Percentiles rank a stretch among this genome's conserved stretches.
Evolutionary conservation across 345 rosid species (phyloP).

Genomic region (Adansonia digitata): DNA sequence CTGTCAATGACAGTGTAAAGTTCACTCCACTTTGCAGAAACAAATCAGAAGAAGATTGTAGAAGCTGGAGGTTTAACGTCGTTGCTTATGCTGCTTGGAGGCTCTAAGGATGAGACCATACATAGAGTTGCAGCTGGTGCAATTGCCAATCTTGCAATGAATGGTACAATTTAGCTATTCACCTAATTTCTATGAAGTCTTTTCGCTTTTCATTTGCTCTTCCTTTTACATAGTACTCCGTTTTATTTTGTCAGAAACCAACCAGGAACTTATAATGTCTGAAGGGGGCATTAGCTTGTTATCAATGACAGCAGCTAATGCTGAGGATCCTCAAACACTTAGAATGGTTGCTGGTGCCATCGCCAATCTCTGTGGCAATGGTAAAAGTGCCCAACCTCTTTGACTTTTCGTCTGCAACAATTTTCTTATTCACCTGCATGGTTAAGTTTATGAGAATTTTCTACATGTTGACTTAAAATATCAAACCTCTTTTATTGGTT

Average conservation of each 20-base stretch:
- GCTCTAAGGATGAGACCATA: slow-evolving; percentile 82
- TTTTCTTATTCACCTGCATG: not conserved
- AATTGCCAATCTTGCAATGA: slow-evolving; percentile 99
- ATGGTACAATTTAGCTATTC: slow-evolving; percentile 41
- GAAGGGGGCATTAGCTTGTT: slow-evolving; percentile 82
- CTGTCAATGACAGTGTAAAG: not conserved
- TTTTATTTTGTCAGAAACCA: slow-evolving; percentile 53
- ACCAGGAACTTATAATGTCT: slow-evolving; percentile 93
- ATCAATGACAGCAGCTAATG: slow-evolving; percentile 74
- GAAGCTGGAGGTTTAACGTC: slow-evolving; percentile 96
- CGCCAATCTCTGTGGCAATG: slow-evolving; percentile 98
- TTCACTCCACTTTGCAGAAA: slow-evolving; percentile 42
- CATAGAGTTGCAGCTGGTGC: slow-evolving; percentile 99
- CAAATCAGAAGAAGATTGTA: slow-evolving; percentile 94
- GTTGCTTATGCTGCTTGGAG: slow-evolving; percentile 71
- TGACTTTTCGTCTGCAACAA: slow-evolving; percentile 9
- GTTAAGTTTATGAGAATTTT: not conserved
- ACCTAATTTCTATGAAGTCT: not conserved
- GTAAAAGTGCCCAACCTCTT: slow-evolving; percentile 35
- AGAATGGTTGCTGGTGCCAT: slow-evolving; percentile 99
- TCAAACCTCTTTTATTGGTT: not conserved
- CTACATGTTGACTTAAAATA: not conserved
- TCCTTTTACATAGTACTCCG: not conserved
- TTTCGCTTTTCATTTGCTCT: not conserved
- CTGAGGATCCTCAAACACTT: slow-evolving; percentile 95